phyloP scores from a whole-genome alignment of 805 yeast species.

The Torulaspora indica region DNA sequence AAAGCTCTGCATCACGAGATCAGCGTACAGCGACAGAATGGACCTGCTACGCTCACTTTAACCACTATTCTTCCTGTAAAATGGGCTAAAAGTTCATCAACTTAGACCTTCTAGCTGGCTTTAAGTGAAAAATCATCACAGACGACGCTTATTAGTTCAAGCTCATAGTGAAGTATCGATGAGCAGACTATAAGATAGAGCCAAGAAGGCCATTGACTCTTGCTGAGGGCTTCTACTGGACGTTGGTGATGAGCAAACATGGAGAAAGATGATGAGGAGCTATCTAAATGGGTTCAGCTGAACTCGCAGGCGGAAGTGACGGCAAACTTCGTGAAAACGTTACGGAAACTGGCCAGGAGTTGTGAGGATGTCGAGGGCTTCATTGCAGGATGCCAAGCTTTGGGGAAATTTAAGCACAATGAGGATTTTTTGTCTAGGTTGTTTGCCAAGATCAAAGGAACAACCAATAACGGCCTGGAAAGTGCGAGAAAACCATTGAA shows the following conservation, averaged over 20 bases:
- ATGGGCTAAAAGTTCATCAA: neutral
- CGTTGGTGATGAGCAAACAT: neutral
- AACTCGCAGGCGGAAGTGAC: conserved; percentile 25
- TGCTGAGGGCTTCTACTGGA: neutral
- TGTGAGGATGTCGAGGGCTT: conserved; percentile 16
- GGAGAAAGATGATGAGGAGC: conserved; percentile 10
- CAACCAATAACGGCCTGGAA: neutral
- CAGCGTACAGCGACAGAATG: too few relatives aligned
- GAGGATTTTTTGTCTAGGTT: conserved; percentile 15
- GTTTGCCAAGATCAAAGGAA: conserved; percentile 5
- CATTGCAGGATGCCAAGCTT: conserved; percentile 22
- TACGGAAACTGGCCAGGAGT: conserved; percentile 19
- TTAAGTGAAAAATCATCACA: conserved; percentile 2
- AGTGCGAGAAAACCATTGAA: neutral
- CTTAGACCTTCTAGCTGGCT: neutral
- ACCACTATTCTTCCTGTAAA: neutral
- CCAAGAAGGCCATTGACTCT: neutral
- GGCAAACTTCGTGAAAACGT: conserved; percentile 19
- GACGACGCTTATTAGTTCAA: neutral
- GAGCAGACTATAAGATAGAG: neutral
- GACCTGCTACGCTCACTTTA: neutral
- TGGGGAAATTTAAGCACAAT: conserved; percentile 27
- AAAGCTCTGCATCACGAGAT: conserved; percentile 7
- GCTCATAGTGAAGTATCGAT: neutral
- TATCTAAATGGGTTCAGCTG: conserved; percentile 17